These are phyloP conservation scores for Xylaria sp. DNA, from an alignment of 2,329 filamentous ascomycete genomes.

Conservation along the genomic window DNA sequence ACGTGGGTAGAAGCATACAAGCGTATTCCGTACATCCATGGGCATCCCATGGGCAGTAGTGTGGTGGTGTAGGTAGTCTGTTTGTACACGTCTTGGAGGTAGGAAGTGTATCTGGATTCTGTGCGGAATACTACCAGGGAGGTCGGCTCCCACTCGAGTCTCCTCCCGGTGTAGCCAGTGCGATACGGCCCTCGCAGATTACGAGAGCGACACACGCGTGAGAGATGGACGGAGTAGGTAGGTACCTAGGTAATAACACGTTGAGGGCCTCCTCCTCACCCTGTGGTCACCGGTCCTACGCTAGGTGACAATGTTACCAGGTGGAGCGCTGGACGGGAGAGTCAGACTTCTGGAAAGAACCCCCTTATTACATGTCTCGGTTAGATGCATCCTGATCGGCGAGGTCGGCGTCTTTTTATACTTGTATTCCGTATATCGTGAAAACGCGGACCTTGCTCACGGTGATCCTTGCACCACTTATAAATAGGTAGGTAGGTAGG, in stretches of 20 bases:
- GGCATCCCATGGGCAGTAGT: neutral
- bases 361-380: neutral
- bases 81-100: neutral
- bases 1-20: neutral
- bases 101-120: neutral
- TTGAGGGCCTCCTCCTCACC: neutral
- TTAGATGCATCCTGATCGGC: neutral
- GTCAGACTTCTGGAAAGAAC: neutral
- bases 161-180: constrained; percentile 23
- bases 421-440: neutral
- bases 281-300: neutral
- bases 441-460: no score
- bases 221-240: neutral
- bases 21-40: neutral
- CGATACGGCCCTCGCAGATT: constrained; percentile 14
- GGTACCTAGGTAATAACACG: neutral
- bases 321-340: neutral
- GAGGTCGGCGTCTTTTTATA: neutral
- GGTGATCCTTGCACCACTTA: neutral
- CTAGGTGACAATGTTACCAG: neutral
- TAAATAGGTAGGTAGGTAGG: neutral
- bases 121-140: neutral
- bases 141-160: constrained; percentile 7
- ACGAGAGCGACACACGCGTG: neutral
- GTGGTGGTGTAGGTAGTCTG: neutral